Base-by-base conservation (phyloP, 2,329 filamentous ascomycete genomes). In the Ambrosiella xylebori region DNA sequence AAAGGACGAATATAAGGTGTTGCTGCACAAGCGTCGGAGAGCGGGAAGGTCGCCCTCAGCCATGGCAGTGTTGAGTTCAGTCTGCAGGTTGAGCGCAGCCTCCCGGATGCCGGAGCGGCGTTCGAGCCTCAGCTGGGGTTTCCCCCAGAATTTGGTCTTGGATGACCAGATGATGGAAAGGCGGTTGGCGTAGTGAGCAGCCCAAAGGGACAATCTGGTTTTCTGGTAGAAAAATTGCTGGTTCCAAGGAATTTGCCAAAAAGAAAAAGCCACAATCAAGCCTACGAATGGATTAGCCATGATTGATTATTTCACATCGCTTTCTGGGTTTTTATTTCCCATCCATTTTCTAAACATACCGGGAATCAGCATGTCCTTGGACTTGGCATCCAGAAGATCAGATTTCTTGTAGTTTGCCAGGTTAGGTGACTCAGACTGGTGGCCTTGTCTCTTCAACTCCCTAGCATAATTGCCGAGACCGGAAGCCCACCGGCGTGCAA, bases 41-140 rank as follows among this genome's bases (percentile, higher is more conserved):
- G 73, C 69, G 1, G 65, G 63, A 62, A 71, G 69, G 69, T 85
- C 78, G 60, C 79, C 80, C 1, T 69, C 68, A 6, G 84, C 83
- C 54, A 85, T 76, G 3, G 78, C 78, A 59, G 75, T 73, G 63
- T 81, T 79, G 73, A 86, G 78, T 62, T 77, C 70, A 56, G 71
- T 70, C 67, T 87, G 82, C 64, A 85, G 70, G 17, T 71, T 74
- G 64, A 78, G 75, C 38, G 81, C 83, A 0, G 74, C 73, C 1
- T 79, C 74, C 7, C 73, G 67, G 52, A 79, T 70, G 56, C 68
- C 65, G 19, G 68, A 63, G 12, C 71, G 71, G 35, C 68, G 63
- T n/a, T 60, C 59, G 35, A 75, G 65, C 64, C 74, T 71, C 65
- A 75, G 74, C n/a, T 64, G 65, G 11, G 74, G 73, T 17, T 68